A percentile compares a stretch with the other conserved stretches of the same genome.
These are phyloP conservation scores for Microstegium vimineum DNA, from an alignment of 176 grass and related monocot genomes.

Conservation along the genomic window DNA sequence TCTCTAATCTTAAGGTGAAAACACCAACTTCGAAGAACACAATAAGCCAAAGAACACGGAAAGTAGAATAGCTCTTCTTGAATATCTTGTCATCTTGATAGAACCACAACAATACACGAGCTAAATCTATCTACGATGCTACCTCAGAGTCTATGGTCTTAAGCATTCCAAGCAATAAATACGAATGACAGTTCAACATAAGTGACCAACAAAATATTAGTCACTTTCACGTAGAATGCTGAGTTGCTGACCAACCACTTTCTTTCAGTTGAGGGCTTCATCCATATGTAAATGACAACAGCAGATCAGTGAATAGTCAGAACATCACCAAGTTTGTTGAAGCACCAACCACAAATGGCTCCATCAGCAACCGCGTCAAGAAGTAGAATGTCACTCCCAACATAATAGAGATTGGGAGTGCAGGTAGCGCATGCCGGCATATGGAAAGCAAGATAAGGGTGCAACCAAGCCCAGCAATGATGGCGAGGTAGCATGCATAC, in stretches of 20 bases:
- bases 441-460: slow-evolving; percentile 90
- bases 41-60: slow-evolving; percentile 12
- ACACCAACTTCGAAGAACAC: not conserved
- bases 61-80: not conserved
- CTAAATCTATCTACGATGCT: not conserved
- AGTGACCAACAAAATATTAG: slow-evolving; percentile 34
- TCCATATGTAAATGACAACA: slow-evolving; percentile 11
- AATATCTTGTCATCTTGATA: slow-evolving; percentile 30
- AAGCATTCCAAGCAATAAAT: slow-evolving; percentile 19
- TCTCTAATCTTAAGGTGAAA: not conserved
- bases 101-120: slow-evolving; percentile 28
- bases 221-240: slow-evolving; percentile 9
- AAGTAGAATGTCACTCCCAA: slow-evolving; percentile 91
- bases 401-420: slow-evolving; percentile 84
- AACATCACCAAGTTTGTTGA: slow-evolving; percentile 96
- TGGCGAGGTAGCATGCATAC: slow-evolving; percentile 98
- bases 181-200: not conserved
- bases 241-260: slow-evolving; percentile 25
- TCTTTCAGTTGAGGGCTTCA: not conserved
- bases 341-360: slow-evolving; percentile 85
- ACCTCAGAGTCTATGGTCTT: slow-evolving; percentile 10
- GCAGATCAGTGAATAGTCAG: slow-evolving; percentile 47
- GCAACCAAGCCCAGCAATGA: slow-evolving; percentile 95
- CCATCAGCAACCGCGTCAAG: slow-evolving; percentile 89
- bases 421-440: slow-evolving; percentile 76